phyloP scores from a whole-genome alignment of 768 basidiomycete genomes.

The Dendrothele bispora region DNA sequence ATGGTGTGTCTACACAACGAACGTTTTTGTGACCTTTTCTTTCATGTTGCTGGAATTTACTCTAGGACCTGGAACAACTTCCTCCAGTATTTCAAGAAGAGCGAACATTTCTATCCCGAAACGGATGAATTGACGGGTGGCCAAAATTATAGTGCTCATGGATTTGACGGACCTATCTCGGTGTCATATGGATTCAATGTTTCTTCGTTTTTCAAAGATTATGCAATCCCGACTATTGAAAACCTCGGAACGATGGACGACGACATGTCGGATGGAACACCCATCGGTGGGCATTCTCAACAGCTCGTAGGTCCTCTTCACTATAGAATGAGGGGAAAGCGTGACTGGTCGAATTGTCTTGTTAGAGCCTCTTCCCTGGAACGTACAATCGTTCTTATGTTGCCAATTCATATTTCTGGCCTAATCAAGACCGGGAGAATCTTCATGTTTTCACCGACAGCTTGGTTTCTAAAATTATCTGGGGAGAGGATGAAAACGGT shows the following conservation, averaged over 20 bases:
- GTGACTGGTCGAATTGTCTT: too few relatives aligned
- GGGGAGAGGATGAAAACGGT: constrained; percentile 1
- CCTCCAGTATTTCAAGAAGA: not conserved
- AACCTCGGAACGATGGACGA: constrained; percentile 8
- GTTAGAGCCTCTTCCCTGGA: not conserved
- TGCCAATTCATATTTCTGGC: not conserved
- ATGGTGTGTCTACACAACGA: constrained; percentile 4
- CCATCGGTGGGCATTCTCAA: not conserved
- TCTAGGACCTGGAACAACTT: not conserved
- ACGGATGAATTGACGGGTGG: constrained; percentile 1
- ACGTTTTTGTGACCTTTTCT: constrained; percentile 5
- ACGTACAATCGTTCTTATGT: not conserved
- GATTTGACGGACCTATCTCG: constrained; percentile 8
- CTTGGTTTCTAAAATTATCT: constrained; percentile 10
- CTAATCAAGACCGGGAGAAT: constrained; percentile 10
- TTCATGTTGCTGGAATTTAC: constrained; percentile 3
- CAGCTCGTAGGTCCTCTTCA: not conserved
- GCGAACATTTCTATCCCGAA: constrained; percentile 10
- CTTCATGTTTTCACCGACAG: constrained; percentile 12
- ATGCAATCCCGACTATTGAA: constrained; percentile 8
- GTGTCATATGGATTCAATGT: constrained; percentile 6
- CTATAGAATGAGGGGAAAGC: not conserved
- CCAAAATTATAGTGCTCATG: constrained; percentile 4
- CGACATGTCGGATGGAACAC: not conserved
- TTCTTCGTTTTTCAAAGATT: constrained; percentile 11